These are phyloP conservation scores for Alternaria sp. DNA, from an alignment of 2,329 filamentous ascomycete species.

Conservation along the genomic window DNA sequence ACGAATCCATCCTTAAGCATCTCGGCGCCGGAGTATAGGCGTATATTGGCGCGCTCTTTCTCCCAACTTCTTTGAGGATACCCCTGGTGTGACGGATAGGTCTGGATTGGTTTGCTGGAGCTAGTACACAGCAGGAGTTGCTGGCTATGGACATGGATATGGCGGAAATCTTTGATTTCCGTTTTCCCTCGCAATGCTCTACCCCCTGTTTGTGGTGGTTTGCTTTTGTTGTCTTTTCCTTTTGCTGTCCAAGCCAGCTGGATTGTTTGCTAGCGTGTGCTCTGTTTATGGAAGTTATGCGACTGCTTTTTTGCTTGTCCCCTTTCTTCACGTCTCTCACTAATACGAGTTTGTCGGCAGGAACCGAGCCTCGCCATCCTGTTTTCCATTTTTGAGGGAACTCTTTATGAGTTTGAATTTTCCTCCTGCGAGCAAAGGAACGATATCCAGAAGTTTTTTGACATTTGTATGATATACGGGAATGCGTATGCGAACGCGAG, in stretches of 20 bases:
- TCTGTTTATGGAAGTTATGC: no score
- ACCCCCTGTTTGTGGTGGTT: background rate
- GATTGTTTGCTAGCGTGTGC: no score
- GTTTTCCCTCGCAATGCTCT: no score
- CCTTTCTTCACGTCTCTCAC: constrained; percentile 5
- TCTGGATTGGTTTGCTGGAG: background rate
- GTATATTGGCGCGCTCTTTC: constrained; percentile 10
- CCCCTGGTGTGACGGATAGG: background rate
- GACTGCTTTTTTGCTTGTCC: background rate
- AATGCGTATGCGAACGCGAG: background rate
- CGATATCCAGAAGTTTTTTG: background rate
- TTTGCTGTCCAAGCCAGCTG: no score
- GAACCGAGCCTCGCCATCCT: constrained; percentile 4
- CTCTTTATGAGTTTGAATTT: background rate
- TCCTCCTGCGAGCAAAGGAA: background rate
- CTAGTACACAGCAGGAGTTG: background rate
- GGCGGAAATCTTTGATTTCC: no score
- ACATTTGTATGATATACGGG: background rate
- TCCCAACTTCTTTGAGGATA: constrained; percentile 11
- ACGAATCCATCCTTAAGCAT: constrained; percentile 12
- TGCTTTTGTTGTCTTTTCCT: background rate
- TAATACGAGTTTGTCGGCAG: constrained; percentile 11
- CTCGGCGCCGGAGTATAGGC: constrained; percentile 18
- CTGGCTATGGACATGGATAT: background rate
- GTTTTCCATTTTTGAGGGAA: no score